Evolutionary conservation across 176 grass and related monocot genomes (phyloP).

Genomic region (Aegilops tauschii): DNA sequence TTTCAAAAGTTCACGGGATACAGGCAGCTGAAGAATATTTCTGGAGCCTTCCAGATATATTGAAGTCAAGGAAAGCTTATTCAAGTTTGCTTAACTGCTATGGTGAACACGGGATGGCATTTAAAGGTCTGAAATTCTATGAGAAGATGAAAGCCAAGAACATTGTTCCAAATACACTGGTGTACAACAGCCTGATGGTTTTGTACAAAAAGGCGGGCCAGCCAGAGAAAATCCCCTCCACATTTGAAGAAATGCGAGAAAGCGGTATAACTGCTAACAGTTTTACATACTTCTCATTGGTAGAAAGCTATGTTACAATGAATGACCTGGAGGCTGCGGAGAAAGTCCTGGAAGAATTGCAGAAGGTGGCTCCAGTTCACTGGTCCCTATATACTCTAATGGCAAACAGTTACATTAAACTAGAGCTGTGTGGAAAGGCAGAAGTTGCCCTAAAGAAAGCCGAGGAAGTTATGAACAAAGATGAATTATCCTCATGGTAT

Average conservation of each 20-base stretch:
- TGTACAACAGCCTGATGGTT: slow-evolving; percentile 49
- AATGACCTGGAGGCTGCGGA: slow-evolving; percentile 39
- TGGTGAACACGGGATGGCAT: background rate
- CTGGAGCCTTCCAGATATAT: background rate
- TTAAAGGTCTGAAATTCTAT: slow-evolving; percentile 41
- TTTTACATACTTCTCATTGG: slow-evolving; percentile 34
- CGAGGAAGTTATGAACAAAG: background rate
- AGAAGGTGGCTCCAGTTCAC: background rate
- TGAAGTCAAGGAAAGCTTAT: slow-evolving; percentile 28
- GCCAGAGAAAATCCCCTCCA: background rate
- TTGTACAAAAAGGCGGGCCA: slow-evolving; percentile 31
- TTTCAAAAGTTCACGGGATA: slow-evolving; percentile 42
- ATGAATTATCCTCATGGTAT: slow-evolving; percentile 9
- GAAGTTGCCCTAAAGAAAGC: slow-evolving; percentile 44
- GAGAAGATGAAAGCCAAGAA: slow-evolving; percentile 39
- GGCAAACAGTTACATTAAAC: slow-evolving; percentile 40
- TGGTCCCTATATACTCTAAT: background rate
- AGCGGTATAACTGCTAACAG: slow-evolving; percentile 22
- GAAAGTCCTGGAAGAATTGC: slow-evolving; percentile 10
- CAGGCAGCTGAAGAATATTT: slow-evolving; percentile 26
- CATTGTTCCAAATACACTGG: slow-evolving; percentile 7
- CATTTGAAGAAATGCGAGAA: background rate
- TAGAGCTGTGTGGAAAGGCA: slow-evolving; percentile 31
- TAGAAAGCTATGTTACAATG: slow-evolving; percentile 35
- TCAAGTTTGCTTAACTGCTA: background rate